phyloP scores from a whole-genome alignment of 345 rosid species.

The Syzygium jambos region DNA sequence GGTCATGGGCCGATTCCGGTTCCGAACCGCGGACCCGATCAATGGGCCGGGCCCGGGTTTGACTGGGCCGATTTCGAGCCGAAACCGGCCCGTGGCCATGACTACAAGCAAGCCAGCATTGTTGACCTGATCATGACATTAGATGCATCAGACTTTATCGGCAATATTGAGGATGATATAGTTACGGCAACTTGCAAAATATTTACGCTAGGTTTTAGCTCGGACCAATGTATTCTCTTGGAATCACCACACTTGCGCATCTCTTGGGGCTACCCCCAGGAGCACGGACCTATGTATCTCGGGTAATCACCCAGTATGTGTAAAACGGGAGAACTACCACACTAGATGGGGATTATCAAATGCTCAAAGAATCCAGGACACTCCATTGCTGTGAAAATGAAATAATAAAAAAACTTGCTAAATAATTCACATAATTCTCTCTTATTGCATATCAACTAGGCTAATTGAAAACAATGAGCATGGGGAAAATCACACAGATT shows the following conservation, averaged over 20 bases:
- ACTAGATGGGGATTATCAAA: neutral
- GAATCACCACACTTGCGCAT: too few species aligned
- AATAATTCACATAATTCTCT: neutral
- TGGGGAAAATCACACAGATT: neutral
- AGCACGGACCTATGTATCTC: neutral
- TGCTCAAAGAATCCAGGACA: neutral
- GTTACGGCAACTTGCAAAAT: neutral
- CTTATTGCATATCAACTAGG: neutral
- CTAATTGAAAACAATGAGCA: neutral
- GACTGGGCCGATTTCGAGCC: too few species aligned
- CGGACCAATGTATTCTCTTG: neutral
- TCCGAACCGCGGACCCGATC: too few species aligned
- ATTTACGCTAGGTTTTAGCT: neutral
- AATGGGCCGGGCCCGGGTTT: too few species aligned
- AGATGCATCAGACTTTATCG: neutral
- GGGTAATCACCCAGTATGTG: neutral
- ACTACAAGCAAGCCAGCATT: conserved; percentile 82
- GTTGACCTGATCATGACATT: conserved; percentile 42
- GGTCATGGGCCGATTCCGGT: too few species aligned
- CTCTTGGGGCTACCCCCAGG: neutral
- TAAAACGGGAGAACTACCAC: neutral
- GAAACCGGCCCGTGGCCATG: too few species aligned
- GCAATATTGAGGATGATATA: neutral
- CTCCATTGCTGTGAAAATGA: neutral
- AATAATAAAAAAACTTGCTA: neutral